phyloP scores from a whole-genome alignment of 2,329 filamentous ascomycete genomes.

The Cladosporium oxysporum region DNA sequence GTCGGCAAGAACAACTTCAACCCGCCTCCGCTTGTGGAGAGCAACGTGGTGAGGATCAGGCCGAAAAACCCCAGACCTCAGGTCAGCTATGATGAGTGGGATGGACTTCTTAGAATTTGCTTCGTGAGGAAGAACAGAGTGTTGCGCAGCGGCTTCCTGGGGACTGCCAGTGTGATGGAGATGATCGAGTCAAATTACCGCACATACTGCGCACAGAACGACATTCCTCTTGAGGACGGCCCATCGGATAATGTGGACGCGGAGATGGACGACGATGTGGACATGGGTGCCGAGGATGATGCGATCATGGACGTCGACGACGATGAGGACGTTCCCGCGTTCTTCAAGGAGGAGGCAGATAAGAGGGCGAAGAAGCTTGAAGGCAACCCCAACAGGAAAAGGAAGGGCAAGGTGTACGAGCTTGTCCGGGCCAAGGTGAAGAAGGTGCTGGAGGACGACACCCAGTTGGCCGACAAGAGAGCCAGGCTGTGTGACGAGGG shows the following conservation, averaged over 20 bases:
- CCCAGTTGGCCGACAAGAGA: constrained; percentile 76
- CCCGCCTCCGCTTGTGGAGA: constrained; percentile 90
- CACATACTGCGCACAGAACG: constrained; percentile 85
- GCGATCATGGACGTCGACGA: constrained; percentile 57
- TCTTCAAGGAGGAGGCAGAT: constrained; percentile 69
- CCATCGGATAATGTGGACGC: constrained; percentile 44
- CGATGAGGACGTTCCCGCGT: constrained; percentile 76
- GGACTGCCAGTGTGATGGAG: constrained; percentile 75
- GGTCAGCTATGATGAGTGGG: constrained; percentile 93
- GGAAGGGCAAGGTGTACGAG: constrained; percentile 76
- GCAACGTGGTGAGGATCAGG: constrained; percentile 84
- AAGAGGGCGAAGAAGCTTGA: constrained; percentile 51
- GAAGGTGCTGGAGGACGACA: constrained; percentile 79
- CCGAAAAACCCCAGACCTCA: constrained; percentile 83
- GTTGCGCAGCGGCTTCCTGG: constrained; percentile 76
- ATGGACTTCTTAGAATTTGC: constrained; percentile 78
- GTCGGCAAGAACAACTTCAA: constrained; percentile 97
- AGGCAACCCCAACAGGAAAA: constrained; percentile 62
- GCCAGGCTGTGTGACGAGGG: constrained; percentile 88
- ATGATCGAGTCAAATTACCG: constrained; percentile 88
- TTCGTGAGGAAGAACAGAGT: constrained; percentile 93
- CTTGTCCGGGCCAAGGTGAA: constrained; percentile 85
- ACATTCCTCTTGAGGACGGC: constrained; percentile 74
- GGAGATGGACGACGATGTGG: constrained; percentile 52
- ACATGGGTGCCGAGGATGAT: constrained; percentile 40